phyloP scores from a whole-genome alignment of 164 flowering plant species.

The Saururus chinensis region DNA sequence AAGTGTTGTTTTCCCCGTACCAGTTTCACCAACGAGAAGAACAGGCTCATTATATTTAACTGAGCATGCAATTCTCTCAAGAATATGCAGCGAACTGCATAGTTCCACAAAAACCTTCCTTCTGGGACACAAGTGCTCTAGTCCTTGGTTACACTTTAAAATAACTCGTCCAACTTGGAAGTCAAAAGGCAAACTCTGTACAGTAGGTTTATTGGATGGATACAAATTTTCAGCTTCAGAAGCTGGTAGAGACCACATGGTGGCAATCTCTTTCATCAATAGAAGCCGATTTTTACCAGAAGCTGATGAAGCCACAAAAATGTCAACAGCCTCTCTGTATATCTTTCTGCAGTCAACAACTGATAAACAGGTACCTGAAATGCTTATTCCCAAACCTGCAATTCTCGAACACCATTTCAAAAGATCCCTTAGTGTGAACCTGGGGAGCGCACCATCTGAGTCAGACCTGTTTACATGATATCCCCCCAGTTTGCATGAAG shows the following conservation, averaged over 20 bases:
- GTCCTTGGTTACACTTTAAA: slow-evolving; percentile 23
- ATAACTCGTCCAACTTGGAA: slow-evolving; percentile 56
- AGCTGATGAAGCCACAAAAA: slow-evolving; percentile 59
- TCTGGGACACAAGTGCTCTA: background rate
- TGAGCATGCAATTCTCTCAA: slow-evolving; percentile 86
- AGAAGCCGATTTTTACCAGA: slow-evolving; percentile 39
- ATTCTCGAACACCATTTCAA: slow-evolving; percentile 89
- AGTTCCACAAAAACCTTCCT: slow-evolving; percentile 53
- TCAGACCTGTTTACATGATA: slow-evolving; percentile 16
- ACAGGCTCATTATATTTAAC: slow-evolving; percentile 85
- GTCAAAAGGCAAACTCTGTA: slow-evolving; percentile 41
- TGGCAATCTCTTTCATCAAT: slow-evolving; percentile 51
- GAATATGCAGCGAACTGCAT: slow-evolving; percentile 50
- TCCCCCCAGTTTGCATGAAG: slow-evolving; percentile 20
- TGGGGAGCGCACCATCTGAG: slow-evolving; percentile 17
- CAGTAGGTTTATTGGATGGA: slow-evolving; percentile 40
- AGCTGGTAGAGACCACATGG: slow-evolving; percentile 46
- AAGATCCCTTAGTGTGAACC: slow-evolving; percentile 84
- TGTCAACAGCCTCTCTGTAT: slow-evolving; percentile 85
- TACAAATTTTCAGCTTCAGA: slow-evolving; percentile 31
- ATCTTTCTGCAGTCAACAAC: slow-evolving; percentile 30
- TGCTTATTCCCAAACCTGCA: slow-evolving; percentile 32
- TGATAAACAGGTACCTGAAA: slow-evolving; percentile 28
- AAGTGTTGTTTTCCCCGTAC: slow-evolving; percentile 96
- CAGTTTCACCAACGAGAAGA: slow-evolving; percentile 98